Evolutionary conservation across 2,329 filamentous ascomycete genomes (phyloP).

Genomic region (Aschersonia sp.): DNA sequence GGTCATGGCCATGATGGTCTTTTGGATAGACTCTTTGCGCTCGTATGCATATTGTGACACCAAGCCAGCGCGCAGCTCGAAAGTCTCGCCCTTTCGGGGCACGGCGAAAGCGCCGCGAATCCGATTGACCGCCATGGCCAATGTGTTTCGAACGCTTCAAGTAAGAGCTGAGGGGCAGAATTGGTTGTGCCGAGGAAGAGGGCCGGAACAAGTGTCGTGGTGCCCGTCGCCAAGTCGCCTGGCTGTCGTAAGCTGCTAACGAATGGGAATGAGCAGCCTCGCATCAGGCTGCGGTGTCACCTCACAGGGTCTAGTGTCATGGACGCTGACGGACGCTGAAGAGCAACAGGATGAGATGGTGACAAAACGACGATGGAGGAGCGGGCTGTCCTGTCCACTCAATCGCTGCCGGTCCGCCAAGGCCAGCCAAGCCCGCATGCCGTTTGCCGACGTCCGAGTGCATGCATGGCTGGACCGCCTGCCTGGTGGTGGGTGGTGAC

Average conservation of each 20-base stretch:
- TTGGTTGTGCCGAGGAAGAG: not conserved
- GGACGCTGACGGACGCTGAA: not conserved
- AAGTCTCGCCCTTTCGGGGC: conserved; percentile 94
- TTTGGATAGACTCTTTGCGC: conserved; percentile 97
- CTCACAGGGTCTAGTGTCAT: not conserved
- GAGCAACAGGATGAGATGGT: not conserved
- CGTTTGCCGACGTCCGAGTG: too few species aligned
- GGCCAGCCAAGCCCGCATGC: too few species aligned
- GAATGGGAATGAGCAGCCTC: not conserved
- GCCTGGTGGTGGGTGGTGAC: too few species aligned
- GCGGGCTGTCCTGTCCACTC: too few species aligned
- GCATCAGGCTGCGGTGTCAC: not conserved
- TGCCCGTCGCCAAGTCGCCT: not conserved
- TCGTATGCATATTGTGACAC: conserved; percentile 99
- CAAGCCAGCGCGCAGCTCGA: conserved; percentile 86
- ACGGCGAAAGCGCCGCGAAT: conserved; percentile 87
- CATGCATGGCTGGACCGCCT: too few species aligned
- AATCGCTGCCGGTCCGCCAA: too few species aligned
- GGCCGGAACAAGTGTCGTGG: not conserved
- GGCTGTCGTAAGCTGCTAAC: not conserved
- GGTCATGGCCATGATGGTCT: conserved; percentile 99
- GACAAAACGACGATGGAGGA: not conserved
- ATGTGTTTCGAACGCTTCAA: conserved; percentile 5
- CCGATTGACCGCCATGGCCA: conserved; percentile 82
- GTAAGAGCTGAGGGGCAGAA: conserved; percentile 12